Evolutionary conservation across 768 basidiomycete genomes (phyloP).

Genomic region (Suillus brevipes): DNA sequence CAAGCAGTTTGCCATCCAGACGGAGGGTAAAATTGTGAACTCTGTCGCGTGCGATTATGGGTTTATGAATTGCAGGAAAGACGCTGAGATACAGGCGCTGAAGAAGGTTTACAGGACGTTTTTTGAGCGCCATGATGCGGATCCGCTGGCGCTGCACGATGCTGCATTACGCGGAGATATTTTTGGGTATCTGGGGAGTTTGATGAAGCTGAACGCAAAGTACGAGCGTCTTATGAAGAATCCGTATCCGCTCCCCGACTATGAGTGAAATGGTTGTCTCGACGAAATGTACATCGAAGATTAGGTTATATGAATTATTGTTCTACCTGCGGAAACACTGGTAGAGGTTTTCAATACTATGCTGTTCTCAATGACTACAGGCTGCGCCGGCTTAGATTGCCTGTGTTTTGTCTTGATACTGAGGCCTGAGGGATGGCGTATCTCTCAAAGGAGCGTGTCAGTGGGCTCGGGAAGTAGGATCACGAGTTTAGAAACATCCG

Average conservation of each 20-base stretch:
- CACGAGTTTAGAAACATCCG: too few relatives aligned
- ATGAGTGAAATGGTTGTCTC: not conserved
- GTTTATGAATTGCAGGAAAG: conserved; percentile 16
- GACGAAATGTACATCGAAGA: not conserved
- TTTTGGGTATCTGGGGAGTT: conserved; percentile 25
- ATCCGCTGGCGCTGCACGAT: conserved; percentile 37
- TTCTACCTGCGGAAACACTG: too few relatives aligned
- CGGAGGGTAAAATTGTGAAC: not conserved
- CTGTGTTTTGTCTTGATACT: too few relatives aligned
- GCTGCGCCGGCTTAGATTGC: too few relatives aligned
- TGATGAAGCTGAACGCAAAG: conserved; percentile 27
- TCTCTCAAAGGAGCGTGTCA: not conserved
- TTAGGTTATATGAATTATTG: too few relatives aligned
- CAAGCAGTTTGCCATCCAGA: conserved; percentile 4
- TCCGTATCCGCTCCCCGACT: conserved; percentile 20
- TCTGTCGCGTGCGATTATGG: conserved; percentile 15
- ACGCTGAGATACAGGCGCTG: conserved; percentile 20
- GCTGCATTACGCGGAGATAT: conserved; percentile 36
- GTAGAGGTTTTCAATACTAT: too few relatives aligned
- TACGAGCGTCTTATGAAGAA: conserved; percentile 34
- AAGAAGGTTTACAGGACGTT: conserved; percentile 35
- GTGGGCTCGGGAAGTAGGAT: not conserved
- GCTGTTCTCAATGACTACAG: too few relatives aligned
- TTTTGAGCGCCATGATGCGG: conserved; percentile 25
- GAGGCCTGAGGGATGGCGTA: not conserved